Conservation (phyloP, 83 land plant genomes). For the Picea mariana region DNA sequence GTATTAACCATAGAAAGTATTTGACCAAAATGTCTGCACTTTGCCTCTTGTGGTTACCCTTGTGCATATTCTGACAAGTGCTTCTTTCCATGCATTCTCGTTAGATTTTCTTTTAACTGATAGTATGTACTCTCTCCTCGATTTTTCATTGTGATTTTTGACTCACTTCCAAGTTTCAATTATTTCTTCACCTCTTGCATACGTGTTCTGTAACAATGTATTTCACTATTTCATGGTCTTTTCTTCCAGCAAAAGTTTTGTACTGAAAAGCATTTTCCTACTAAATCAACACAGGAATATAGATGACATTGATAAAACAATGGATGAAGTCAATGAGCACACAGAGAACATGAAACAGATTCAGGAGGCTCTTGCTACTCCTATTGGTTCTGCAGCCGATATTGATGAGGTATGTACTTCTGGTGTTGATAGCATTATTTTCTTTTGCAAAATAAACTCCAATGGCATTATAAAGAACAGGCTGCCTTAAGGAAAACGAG, state of each 20-base stretch:
- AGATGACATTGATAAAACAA: slow-evolving; percentile 45
- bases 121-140: no score
- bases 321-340: slow-evolving; percentile 40
- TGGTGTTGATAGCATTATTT: neutral
- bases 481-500: neutral
- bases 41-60: neutral
- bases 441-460: neutral
- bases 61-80: neutral
- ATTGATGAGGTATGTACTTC: slow-evolving; percentile 42
- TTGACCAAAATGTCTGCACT: neutral
- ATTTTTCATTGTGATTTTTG: neutral
- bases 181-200: neutral
- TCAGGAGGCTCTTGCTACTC: slow-evolving; percentile 47
- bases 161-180: no score
- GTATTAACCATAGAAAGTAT: neutral
- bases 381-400: slow-evolving; percentile 38
- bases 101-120: no score
- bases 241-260: neutral
- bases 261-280: neutral
- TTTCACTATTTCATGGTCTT: neutral
- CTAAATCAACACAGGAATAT: slow-evolving; percentile 29
- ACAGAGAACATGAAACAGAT: slow-evolving; percentile 47
- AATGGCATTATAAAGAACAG: neutral
- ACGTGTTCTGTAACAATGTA: neutral
- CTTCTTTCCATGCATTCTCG: neutral